Evolutionary conservation across 1,284 basidiomycete species (phyloP), one percentile per base, ranked within the genome.

Genomic region (Ganoderma resinaceum): DNA sequence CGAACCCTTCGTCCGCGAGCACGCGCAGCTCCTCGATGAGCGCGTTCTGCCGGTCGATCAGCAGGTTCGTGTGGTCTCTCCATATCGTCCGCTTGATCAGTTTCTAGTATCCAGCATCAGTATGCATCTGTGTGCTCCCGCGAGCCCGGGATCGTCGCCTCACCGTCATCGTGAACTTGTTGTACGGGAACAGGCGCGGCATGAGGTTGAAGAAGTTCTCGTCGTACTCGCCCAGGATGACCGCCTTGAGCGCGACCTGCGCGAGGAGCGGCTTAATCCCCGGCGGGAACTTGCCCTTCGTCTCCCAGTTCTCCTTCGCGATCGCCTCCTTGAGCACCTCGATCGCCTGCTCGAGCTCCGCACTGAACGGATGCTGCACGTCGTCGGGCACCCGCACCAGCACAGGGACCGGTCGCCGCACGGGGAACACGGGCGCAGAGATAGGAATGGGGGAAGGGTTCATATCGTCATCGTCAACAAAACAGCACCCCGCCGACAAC

Each of bases 131-230:
- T 26, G 14, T n/a, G 35, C 29, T 23, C 8, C 18, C n/a, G 14
- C 37, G 29, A 33, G n/a, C 31, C 11, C 2, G 26, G 20, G 29
- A 65, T 58, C 16, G 5, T 49, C 23, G 80, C 89, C n/a, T 61
- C 65, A 92, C 91, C 62, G 84, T 91, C 92, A 94, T 94, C 0
- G 93, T 95, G 79, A 94, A 97, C 74, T 93, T 92, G 80, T 98
- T 98, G 78, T 97, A 97, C 0, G 95, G 95, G 77, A 98, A 97
- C 55, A 97, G 81, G 37, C 83, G 85, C 0, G 96, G 95, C 89
- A 98, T 92, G 46, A 92, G 84, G 76, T 90, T 91, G 83, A 97
- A 97, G 78, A 97, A 97, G 76, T 94, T 90, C 26, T 97, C 95
- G 75, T 95, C 92, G 80, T 96, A 97, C 78, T 97, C 93, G 78